Base-by-base conservation (phyloP, 2,329 filamentous ascomycete genomes). In the Aspergillus pseudotamarii region DNA sequence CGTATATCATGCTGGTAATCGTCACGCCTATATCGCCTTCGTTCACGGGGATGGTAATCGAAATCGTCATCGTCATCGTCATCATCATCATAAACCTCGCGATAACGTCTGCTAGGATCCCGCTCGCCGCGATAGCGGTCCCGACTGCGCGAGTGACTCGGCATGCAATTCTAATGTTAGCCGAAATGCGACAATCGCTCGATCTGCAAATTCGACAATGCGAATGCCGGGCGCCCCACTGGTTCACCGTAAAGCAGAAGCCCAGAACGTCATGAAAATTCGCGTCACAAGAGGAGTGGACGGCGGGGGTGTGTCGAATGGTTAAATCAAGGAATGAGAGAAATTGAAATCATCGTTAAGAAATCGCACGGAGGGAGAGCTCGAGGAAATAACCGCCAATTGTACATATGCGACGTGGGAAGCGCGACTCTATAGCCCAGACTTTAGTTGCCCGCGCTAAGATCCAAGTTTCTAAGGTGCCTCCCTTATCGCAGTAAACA, bases 91-190 rank as follows among this genome's bases (percentile, higher is more conserved):
- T 73, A 71, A 55, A 69, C 64, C 11, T 67, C 67, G 10, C 64
- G 65, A 43, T 72, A 69, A 12, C 23, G 61, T 51, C 30, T 56
- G 58, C 62, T 55, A 28, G 45, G 51, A 50, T 68, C 71, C 60
- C 59, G 69, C 62, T 66, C 71, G 64, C 59, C 66, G 61, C 66
- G 65, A 60, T 71, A 64, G 53, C 73, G 76, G 66, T 76, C 75
- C 51, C 75, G 73, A 65, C 72, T 76, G 62, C 71, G 72, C 43
- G 73, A 73, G 60, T 75, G 71, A 58, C 67, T 69, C 58, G 73
- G 75, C 75, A 78, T 78, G 65, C 68, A 69, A 64, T 62, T 41
- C 34, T 57, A 46, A 50, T 23, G 14, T 59, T 56, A 36, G 28
- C 32, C 32, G 60, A 50, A 66, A 65, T 62, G 60, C 12, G 41